Base-by-base conservation (phyloP, 2,329 filamentous ascomycete genomes). In the Alternaria angustiovoidea region DNA sequence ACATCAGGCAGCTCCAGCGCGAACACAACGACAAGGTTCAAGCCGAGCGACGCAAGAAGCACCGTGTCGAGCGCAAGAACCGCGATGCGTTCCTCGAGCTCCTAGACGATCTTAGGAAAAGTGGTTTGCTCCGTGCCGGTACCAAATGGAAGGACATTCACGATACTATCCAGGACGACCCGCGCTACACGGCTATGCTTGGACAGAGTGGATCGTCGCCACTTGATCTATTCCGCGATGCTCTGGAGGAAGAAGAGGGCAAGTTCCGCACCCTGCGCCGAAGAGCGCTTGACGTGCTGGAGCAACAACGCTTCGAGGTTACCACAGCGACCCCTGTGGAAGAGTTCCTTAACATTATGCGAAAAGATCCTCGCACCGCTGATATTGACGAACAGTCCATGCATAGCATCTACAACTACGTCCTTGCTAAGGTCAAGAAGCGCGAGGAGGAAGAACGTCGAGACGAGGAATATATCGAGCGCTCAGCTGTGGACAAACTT, bases 221-320 rank as follows among this genome's bases (percentile, higher is more conserved):
- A 14, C 85, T 97, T 66, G 93, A 98, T 72, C 84, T 99, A 7
- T 98, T 99, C 82, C 97, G 94, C 93, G 95, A 99, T 76, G 84
- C 94, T 48, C 86, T 98, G 26, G 95, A 98, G 77, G 93, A 97
- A 77, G 93, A 98, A 78, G 94, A 99, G 74, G 88, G 91, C 59
- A 89, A 90, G n/a, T 83, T 97, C 48, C 90, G 94, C 62, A 89
- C 88, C 51, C 89, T 90, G 49, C 86, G 92, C 62, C 96, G 95
- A 75, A 89, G 93, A 74, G 91, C 96, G 39, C 83, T 95, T 66
- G 93, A 97, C 80, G 92, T 95, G 68, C 85, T 97, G 69, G 92
- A 96, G 91, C 93, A 97, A 81, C 91, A 92, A 83, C 92, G 90
- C 73, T 97, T 93, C 85, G 94, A 97, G 79, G 88, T 98, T 72